A percentile compares a stretch with the other conserved stretches of the same genome.
Conservation (phyloP, 257 asterid genomes). For the Euphrasia confusa region DNA sequence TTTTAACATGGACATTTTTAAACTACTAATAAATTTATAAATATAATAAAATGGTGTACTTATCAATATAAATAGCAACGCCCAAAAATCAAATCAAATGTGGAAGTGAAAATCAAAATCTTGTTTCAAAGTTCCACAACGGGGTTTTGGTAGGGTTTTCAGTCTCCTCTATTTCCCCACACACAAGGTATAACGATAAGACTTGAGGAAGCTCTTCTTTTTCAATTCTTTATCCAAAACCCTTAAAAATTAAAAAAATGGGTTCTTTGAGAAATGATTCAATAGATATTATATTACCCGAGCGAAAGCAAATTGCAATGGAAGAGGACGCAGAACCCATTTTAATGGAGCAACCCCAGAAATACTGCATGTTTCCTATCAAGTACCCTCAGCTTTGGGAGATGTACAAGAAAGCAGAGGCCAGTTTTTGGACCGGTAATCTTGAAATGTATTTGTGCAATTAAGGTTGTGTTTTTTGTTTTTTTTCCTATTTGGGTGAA, state of each 20-base stretch:
- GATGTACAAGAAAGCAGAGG: conserved; percentile 77
- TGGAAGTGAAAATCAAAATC: conserved; percentile 19
- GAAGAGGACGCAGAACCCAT: conserved; percentile 51
- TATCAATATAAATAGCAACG: too few species aligned
- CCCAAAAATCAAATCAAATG: too few species aligned
- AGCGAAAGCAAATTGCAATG: conserved; percentile 28
- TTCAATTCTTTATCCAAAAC: background rate
- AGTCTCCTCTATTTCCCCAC: conserved; percentile 15
- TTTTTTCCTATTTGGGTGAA: background rate
- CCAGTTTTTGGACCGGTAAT: conserved; percentile 77
- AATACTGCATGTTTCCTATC: conserved; percentile 69
- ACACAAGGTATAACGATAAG: conserved; percentile 19
- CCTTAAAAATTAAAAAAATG: conserved; percentile 34
- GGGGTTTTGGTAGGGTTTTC: conserved; percentile 55
- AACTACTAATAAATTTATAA: too few species aligned
- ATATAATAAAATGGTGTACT: too few species aligned
- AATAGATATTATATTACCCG: conserved; percentile 25
- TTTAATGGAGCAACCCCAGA: conserved; percentile 61
- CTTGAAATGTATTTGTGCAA: conserved; percentile 5
- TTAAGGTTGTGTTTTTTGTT: conserved; percentile 10
- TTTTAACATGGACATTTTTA: too few species aligned
- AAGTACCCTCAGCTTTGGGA: conserved; percentile 71
- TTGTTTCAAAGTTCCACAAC: conserved; percentile 24
- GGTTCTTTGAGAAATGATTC: conserved; percentile 49
- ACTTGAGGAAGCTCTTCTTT: conserved; percentile 7